Evolutionary conservation across 2,329 filamentous ascomycete species (phyloP), one percentile per base, ranked within the genome.

Genomic region (Nemania sp.): DNA sequence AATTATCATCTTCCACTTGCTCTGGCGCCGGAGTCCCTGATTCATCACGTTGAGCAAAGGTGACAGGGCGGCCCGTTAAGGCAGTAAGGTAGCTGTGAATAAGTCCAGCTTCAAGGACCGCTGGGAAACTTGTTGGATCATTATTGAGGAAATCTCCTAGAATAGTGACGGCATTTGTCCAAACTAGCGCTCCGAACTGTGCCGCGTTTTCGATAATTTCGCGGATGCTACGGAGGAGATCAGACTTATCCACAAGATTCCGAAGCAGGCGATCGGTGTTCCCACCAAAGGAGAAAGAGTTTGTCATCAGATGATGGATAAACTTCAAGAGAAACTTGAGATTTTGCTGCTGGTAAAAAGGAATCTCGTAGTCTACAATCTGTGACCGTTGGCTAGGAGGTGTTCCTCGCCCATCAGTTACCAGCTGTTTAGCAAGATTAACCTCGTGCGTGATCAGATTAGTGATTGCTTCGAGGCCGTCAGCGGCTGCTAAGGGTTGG

Each of bases 101-200:
- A 68, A 99, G 83, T 20, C 92, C 92, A 52, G 95, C 94, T 77
- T 99, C 95, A 13, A 91, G 92, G 66, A 99, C 95, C 21, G 97
- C 92, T 29, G 92, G 90, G 74, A 97, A 99, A 75, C 95, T 99
- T 0, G 95, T 99, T 0, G 95, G 95, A 71, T 99, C 95, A 72
- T 98, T 97, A 77, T 99, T 96, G 69, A 99, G 96, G 75, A 99
- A 99, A 69, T 92, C 94, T 72, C 91, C 95, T 52, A 99, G 80
- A 58, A 97, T 94, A 56, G 89, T 93, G 63, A 97, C 91, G 6
- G 92, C 90, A 73, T 93, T 93, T 50, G 92, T 97, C 95, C 95
- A 99, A 5, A 98, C 92, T 60, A 95, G 89, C 2, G 94, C 95
- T 12, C 95, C 95, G 73, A 93, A 99, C 39, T 88, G 81, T 54